phyloP scores from a whole-genome alignment of 2,329 filamentous ascomycete genomes.

The Samsoniella hepiali region DNA sequence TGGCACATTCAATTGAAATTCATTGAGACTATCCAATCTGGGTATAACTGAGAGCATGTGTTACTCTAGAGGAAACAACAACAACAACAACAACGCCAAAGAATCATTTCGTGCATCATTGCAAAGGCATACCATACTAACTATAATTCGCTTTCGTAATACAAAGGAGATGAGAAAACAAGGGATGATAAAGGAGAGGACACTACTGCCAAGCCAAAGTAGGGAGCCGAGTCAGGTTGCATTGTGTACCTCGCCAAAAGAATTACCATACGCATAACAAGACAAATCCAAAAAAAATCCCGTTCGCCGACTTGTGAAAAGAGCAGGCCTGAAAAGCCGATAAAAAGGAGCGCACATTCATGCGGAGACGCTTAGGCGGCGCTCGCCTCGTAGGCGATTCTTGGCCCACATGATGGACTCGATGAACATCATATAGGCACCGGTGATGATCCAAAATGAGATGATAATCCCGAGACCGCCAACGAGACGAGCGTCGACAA shows the following conservation, averaged over 20 bases:
- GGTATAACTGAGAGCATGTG: constrained; percentile 1
- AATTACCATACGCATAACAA: background rate
- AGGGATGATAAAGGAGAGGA: background rate
- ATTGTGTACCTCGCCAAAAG: background rate
- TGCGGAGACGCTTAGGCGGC: constrained; percentile 21
- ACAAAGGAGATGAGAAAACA: background rate
- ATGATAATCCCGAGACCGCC: constrained; percentile 46
- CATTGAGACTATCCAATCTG: constrained; percentile 15
- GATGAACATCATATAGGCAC: constrained; percentile 48
- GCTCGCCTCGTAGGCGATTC: constrained; percentile 32
- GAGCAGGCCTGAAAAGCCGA: background rate
- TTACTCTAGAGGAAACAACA: background rate
- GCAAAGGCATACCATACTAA: background rate
- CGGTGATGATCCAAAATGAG: constrained; percentile 47
- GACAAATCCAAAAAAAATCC: background rate
- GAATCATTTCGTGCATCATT: constrained; percentile 2
- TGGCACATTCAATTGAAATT: background rate
- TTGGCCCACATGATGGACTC: constrained; percentile 42
- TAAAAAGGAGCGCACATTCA: background rate
- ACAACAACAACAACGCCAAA: background rate
- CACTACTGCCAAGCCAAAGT: background rate
- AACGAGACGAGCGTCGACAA: constrained; percentile 44
- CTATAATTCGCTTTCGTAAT: background rate
- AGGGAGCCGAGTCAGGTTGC: background rate
- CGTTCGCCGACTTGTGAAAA: constrained; percentile 3